Conservation (phyloP, 352 stramenopile species). For the Halophytophthora polymorphica region DNA sequence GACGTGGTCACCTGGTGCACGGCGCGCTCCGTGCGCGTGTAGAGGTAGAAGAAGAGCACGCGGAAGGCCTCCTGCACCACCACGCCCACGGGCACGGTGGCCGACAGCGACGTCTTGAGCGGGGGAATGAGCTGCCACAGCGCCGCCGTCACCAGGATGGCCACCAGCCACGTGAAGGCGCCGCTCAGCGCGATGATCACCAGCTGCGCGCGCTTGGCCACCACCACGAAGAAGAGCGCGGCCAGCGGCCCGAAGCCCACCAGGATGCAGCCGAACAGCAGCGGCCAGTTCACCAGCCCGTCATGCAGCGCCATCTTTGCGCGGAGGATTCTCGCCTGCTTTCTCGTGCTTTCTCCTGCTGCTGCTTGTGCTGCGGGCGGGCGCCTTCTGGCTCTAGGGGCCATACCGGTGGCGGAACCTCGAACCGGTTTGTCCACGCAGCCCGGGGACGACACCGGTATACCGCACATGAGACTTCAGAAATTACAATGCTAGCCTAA, state of each 20-base stretch:
- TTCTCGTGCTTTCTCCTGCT: too few relatives aligned
- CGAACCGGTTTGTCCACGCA: too few relatives aligned
- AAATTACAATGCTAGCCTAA: too few relatives aligned
- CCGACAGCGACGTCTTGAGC: slow-evolving; percentile 68
- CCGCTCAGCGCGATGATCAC: slow-evolving; percentile 78
- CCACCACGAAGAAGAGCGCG: slow-evolving; percentile 75
- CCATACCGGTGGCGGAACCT: too few relatives aligned
- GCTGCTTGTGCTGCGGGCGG: too few relatives aligned
- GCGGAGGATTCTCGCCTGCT: too few relatives aligned
- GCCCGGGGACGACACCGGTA: too few relatives aligned
- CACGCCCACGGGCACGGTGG: slow-evolving; percentile 68
- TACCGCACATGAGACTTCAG: too few relatives aligned
- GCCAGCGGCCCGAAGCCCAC: slow-evolving; percentile 70
- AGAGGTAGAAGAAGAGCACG: slow-evolving; percentile 69
- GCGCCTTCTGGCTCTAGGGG: too few relatives aligned
- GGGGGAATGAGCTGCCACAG: slow-evolving; percentile 75
- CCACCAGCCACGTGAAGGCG: slow-evolving; percentile 81
- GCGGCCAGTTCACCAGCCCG: slow-evolving; percentile 76
- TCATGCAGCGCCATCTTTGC: slow-evolving; percentile 68
- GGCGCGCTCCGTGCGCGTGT: slow-evolving; percentile 67
- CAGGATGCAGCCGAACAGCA: slow-evolving; percentile 83
- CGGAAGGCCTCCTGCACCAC: slow-evolving; percentile 73
- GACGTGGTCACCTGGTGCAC: slow-evolving; percentile 77
- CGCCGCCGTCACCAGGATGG: slow-evolving; percentile 72
- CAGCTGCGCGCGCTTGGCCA: slow-evolving; percentile 79